Conservation (phyloP, 1,284 basidiomycete species). For the Termitomyces sp. region DNA sequence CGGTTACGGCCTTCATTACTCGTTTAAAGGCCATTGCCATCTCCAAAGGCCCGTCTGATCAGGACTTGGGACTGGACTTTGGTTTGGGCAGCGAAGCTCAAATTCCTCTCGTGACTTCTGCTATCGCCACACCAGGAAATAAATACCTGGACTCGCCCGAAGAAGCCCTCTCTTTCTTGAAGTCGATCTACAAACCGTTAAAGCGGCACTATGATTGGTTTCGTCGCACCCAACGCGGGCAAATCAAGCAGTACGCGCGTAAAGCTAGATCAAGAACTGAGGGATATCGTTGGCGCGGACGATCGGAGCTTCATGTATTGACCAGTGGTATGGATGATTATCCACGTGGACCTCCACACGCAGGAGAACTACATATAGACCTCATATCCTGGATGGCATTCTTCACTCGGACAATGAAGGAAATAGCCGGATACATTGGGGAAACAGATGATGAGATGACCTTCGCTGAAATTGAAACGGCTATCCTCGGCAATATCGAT, state of each 20-base stretch:
- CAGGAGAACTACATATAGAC: constrained; percentile 90
- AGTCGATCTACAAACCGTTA: constrained; percentile 77
- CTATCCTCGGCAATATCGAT: constrained; percentile 82
- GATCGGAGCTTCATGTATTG: constrained; percentile 80
- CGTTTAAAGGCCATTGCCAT: constrained; percentile 49
- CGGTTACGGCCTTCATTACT: constrained; percentile 81
- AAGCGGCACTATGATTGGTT: constrained; percentile 96
- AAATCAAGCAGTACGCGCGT: constrained; percentile 86
- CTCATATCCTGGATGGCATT: constrained; percentile 94
- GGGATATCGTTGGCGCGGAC: constrained; percentile 92
- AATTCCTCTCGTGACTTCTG: constrained; percentile 31
- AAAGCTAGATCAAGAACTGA: constrained; percentile 80
- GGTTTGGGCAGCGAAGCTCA: constrained; percentile 39
- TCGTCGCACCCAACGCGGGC: constrained; percentile 86
- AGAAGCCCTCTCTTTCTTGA: constrained; percentile 64
- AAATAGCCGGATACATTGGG: constrained; percentile 79
- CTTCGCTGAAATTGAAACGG: constrained; percentile 73
- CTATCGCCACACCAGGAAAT: constrained; percentile 30
- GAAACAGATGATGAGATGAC: constrained; percentile 76
- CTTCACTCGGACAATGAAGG: constrained; percentile 85
- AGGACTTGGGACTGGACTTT: constrained; percentile 63
- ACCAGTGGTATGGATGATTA: constrained; percentile 97
- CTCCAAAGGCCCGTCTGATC: constrained; percentile 39
- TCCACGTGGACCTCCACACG: constrained; percentile 81
- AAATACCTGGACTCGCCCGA: constrained; percentile 53